Evolutionary conservation across 345 rosid genomes (phyloP).

Genomic region (Populus euphratica): DNA sequence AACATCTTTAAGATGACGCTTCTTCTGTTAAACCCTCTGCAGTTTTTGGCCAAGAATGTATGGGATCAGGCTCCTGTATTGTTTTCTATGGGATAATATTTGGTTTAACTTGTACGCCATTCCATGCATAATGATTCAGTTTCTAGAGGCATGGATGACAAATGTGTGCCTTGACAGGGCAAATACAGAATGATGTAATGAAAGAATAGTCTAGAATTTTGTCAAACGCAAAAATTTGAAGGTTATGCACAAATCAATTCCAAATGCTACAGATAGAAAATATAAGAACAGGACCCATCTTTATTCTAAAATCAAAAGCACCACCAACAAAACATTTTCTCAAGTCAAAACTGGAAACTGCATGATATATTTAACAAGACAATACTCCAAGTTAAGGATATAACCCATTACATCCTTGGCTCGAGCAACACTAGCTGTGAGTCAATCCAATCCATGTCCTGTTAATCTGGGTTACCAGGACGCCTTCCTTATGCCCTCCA

Average conservation of each 20-base stretch:
- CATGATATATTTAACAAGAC: background rate
- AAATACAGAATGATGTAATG: background rate
- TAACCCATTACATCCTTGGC: background rate
- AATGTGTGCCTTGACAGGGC: background rate
- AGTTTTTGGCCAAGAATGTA: background rate
- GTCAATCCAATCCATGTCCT: background rate
- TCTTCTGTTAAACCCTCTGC: background rate
- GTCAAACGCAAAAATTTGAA: background rate
- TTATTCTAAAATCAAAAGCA: background rate
- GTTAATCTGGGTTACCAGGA: constrained; percentile 28
- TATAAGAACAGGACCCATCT: background rate
- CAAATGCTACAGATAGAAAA: background rate
- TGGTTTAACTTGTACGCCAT: background rate
- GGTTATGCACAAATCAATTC: background rate
- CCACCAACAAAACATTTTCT: background rate
- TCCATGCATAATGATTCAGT: background rate
- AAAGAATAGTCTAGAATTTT: background rate
- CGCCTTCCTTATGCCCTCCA: constrained; percentile 39
- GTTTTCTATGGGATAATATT: background rate
- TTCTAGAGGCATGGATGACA: background rate
- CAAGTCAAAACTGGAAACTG: background rate
- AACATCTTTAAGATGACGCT: background rate
- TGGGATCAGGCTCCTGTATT: background rate
- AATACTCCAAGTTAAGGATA: background rate
- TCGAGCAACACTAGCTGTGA: background rate